A percentile compares a stretch with the other conserved stretches of the same genome.
These are phyloP conservation scores for Spiromastix sp. DNA, from an alignment of 2,329 filamentous ascomycete species.

Conservation along the genomic window DNA sequence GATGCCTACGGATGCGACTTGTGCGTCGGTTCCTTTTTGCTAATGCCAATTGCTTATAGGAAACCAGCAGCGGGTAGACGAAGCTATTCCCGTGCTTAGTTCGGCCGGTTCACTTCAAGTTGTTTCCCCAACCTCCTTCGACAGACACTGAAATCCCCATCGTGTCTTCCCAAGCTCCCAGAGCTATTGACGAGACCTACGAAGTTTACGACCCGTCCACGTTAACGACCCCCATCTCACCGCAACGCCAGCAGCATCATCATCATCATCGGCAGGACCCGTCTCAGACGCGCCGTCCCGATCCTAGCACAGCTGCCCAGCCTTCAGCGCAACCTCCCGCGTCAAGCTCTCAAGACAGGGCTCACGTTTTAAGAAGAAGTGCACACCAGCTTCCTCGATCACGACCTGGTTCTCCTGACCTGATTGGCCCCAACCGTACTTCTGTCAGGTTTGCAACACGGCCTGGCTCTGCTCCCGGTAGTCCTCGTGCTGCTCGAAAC, in stretches of 20 bases:
- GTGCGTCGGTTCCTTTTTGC: background rate
- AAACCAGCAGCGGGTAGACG: background rate
- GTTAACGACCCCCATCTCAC: constrained; percentile 30
- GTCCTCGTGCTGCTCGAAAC: constrained; percentile 13
- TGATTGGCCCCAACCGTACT: constrained; percentile 12
- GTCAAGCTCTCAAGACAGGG: constrained; percentile 44
- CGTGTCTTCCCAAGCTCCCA: constrained; percentile 34
- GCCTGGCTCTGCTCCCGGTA: constrained; percentile 12
- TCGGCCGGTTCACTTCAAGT: constrained; percentile 15
- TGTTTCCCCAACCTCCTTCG: constrained; percentile 22
- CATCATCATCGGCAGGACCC: constrained; percentile 8
- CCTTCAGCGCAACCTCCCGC: constrained; percentile 44
- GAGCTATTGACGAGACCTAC: constrained; percentile 43
- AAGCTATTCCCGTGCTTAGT: background rate
- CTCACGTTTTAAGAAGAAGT: constrained; percentile 38
- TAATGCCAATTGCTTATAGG: background rate
- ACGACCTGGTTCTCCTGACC: constrained; percentile 21
- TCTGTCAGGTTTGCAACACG: constrained; percentile 23
- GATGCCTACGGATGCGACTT: no score
- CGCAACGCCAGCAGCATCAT: constrained; percentile 39
- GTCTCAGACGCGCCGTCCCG: background rate
- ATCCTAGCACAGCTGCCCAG: constrained; percentile 10
- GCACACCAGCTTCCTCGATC: constrained; percentile 34
- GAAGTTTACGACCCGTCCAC: constrained; percentile 41
- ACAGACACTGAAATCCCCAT: constrained; percentile 17